A percentile compares a stretch with the other conserved stretches of the same genome.
Conservation (phyloP, 345 rosid genomes). For the Aquilaria sinensis region DNA sequence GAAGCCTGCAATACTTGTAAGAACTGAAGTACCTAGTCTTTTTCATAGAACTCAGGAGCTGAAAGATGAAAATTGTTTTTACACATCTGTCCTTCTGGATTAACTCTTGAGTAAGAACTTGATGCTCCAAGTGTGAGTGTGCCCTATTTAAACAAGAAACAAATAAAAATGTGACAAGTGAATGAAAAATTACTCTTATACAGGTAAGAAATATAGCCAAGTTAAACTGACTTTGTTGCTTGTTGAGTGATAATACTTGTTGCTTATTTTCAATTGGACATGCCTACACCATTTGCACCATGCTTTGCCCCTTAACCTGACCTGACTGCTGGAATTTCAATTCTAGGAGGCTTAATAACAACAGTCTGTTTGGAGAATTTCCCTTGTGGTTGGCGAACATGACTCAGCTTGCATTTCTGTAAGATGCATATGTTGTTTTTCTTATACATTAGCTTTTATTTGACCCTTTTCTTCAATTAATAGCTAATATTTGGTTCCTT, state of each 20-base stretch:
- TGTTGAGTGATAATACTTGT: no score
- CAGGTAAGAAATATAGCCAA: no score
- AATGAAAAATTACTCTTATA: no score
- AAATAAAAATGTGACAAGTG: no score
- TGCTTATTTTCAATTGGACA: no score
- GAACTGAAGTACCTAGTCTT: conserved; percentile 16
- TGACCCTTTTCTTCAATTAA: not conserved
- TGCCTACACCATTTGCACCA: not conserved
- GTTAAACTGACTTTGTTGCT: no score
- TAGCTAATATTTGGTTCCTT: not conserved
- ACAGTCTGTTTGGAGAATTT: conserved; percentile 65
- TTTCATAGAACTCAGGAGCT: not conserved
- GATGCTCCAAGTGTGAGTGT: no score
- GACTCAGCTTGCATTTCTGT: conserved; percentile 93
- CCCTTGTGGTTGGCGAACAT: conserved; percentile 73
- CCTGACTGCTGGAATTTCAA: conserved; percentile 4
- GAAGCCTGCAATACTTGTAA: conserved; percentile 82
- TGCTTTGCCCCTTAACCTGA: not conserved
- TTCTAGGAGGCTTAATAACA: conserved; percentile 86
- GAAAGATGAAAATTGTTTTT: no score
- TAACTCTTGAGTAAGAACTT: no score
- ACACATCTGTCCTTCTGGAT: no score
- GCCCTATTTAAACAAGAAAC: no score
- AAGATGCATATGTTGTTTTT: conserved; percentile 19
- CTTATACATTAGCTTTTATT: not conserved